Percentiles rank a stretch among this genome's conserved stretches.
Conservation (phyloP, 164 flowering plant species). For the Magnolia kwangsiensis region DNA sequence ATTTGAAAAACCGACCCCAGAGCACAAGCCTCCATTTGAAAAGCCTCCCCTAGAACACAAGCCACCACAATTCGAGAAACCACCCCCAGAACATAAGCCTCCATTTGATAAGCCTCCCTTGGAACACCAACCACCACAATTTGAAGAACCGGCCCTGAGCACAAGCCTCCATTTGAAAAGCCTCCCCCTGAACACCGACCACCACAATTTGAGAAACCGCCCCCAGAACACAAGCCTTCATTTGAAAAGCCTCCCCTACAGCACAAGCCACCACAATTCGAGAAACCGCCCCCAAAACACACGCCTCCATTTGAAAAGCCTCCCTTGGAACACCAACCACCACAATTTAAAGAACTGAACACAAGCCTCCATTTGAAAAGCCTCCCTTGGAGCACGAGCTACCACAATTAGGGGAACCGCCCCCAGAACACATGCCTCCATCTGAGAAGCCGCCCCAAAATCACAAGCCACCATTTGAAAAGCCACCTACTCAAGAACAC, state of each 20-base stretch:
- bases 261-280: neutral
- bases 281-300: neutral
- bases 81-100: neutral
- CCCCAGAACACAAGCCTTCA: conserved; percentile 8
- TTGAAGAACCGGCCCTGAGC: neutral
- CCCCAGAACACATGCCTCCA: neutral
- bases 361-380: neutral
- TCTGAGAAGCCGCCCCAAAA: neutral
- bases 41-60: neutral
- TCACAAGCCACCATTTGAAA: neutral
- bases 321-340: neutral
- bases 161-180: neutral
- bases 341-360: conserved; percentile 3
- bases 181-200: neutral
- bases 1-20: neutral
- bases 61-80: neutral
- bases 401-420: neutral
- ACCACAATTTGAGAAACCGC: neutral
- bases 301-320: neutral
- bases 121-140: neutral
- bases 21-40: neutral
- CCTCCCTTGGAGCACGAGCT: neutral
- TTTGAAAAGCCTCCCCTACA: conserved; percentile 1
- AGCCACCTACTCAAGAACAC: neutral
- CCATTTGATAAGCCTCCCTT: neutral